Percentiles rank a stretch among this genome's conserved stretches.
phyloP scores from a whole-genome alignment of 805 yeast genomes.

The Maudiozyma pseudohumilis region DNA sequence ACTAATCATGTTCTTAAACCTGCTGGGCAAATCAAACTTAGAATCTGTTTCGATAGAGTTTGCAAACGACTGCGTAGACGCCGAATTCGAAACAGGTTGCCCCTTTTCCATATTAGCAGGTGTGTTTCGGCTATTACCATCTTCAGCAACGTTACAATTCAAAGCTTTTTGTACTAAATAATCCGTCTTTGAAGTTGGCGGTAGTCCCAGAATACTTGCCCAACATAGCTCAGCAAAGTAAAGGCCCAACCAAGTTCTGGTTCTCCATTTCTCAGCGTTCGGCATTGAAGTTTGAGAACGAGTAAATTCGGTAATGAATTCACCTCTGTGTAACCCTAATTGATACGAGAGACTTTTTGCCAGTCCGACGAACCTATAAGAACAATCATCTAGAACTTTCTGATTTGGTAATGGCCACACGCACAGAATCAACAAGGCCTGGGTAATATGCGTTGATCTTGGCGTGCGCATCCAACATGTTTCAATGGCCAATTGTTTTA shows the following conservation, averaged over 20 bases:
- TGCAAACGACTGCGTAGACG: no score
- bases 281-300: conserved; percentile 82
- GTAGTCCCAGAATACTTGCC: conserved; percentile 80
- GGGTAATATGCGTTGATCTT: conserved; percentile 86
- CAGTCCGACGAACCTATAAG: conserved; percentile 77
- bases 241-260: conserved; percentile 83
- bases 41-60: neutral
- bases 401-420: conserved; percentile 92
- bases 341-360: conserved; percentile 81
- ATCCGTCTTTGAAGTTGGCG: conserved; percentile 79
- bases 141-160: conserved; percentile 37
- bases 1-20: conserved; percentile 61
- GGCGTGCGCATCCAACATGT: conserved; percentile 93
- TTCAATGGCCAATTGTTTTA: conserved; percentile 80
- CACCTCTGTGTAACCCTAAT: conserved; percentile 84
- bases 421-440: conserved; percentile 73
- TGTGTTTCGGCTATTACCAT: neutral
- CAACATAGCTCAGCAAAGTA: conserved; percentile 85
- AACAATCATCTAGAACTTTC: conserved; percentile 84
- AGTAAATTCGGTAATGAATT: conserved; percentile 81
- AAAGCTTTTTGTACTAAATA: conserved; percentile 72
- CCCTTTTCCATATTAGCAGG: neutral
- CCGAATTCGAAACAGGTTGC: no score
- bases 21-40: conserved; percentile 42
- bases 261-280: conserved; percentile 89